These are phyloP conservation scores for Trifolium fragiferum DNA, from an alignment of 306 rosid genomes.

Conservation along the genomic window DNA sequence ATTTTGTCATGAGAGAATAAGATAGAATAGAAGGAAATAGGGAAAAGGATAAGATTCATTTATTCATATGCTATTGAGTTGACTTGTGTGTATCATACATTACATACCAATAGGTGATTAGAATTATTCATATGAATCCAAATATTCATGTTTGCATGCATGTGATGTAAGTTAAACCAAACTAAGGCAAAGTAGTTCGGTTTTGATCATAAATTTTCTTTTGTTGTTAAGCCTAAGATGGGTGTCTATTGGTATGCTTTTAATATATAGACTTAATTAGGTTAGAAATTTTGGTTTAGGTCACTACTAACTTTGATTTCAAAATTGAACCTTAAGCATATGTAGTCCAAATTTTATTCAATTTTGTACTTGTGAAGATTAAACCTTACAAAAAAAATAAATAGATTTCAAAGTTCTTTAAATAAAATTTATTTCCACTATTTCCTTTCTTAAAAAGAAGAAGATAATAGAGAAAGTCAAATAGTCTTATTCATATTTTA, in stretches of 20 bases:
- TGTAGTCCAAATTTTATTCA: not conserved
- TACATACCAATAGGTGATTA: not conserved
- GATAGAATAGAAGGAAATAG: slow-evolving; percentile 14
- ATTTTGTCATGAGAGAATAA: not conserved
- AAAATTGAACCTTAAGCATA: not conserved
- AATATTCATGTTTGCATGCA: slow-evolving; percentile 42
- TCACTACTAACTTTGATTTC: not conserved
- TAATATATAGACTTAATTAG: not conserved
- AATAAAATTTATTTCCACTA: not conserved
- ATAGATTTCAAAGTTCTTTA: not conserved
- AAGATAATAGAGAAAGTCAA: not conserved
- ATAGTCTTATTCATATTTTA: not conserved
- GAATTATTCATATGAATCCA: slow-evolving; percentile 34
- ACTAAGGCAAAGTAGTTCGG: not conserved
- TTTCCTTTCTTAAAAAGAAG: not conserved
- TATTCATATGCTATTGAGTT: slow-evolving; percentile 27
- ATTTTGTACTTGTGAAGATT: too few relatives aligned
- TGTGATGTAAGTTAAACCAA: slow-evolving; percentile 38
- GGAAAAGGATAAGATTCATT: slow-evolving; percentile 33
- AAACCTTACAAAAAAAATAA: not conserved
- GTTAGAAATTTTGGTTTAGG: not conserved
- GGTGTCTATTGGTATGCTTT: not conserved
- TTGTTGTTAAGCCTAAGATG: slow-evolving; percentile 20
- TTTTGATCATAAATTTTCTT: not conserved
- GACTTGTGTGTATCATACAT: not conserved